phyloP scores from a whole-genome alignment of 208 protist genomes.

The Porcisia deanei region DNA sequence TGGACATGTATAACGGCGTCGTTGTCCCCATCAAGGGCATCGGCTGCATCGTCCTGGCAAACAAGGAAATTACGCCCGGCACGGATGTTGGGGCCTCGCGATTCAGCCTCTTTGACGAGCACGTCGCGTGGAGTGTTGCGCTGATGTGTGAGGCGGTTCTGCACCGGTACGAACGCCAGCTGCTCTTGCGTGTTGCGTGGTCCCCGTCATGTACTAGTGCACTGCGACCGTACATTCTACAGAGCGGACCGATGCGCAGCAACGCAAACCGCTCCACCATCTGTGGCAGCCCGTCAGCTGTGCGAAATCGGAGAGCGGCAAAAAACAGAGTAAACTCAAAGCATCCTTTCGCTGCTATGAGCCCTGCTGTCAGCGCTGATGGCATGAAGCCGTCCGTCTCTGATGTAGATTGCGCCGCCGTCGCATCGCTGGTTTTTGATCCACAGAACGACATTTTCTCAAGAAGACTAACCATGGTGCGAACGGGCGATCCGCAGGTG shows the following conservation, averaged over 20 bases:
- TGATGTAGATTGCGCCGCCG: conserved; percentile 17
- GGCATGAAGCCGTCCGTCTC: conserved; percentile 1
- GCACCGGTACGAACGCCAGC: conserved; percentile 47
- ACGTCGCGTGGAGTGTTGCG: conserved; percentile 66
- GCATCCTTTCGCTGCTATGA: neutral
- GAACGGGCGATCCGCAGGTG: conserved; percentile 34
- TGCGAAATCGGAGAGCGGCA: conserved; percentile 1
- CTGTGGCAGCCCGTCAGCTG: neutral
- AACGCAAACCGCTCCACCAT: neutral
- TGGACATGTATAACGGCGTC: conserved; percentile 48
- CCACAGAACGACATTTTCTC: conserved; percentile 32
- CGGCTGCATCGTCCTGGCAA: conserved; percentile 68
- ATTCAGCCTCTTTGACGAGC: conserved; percentile 69
- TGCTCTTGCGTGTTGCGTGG: conserved; percentile 52
- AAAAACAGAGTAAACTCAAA: neutral
- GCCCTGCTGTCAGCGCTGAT: neutral
- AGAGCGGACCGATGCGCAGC: neutral
- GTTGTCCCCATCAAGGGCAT: conserved; percentile 58
- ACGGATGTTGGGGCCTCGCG: conserved; percentile 1
- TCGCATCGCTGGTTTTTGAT: conserved; percentile 28
- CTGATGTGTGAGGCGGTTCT: conserved; percentile 58
- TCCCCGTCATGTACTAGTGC: conserved; percentile 25
- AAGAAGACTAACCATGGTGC: conserved; percentile 46
- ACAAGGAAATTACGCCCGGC: conserved; percentile 37
- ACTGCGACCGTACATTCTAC: conserved; percentile 30